These are phyloP conservation scores for Neospermospora avenae DNA, from an alignment of 2,329 filamentous ascomycete species.

Conservation along the genomic window DNA sequence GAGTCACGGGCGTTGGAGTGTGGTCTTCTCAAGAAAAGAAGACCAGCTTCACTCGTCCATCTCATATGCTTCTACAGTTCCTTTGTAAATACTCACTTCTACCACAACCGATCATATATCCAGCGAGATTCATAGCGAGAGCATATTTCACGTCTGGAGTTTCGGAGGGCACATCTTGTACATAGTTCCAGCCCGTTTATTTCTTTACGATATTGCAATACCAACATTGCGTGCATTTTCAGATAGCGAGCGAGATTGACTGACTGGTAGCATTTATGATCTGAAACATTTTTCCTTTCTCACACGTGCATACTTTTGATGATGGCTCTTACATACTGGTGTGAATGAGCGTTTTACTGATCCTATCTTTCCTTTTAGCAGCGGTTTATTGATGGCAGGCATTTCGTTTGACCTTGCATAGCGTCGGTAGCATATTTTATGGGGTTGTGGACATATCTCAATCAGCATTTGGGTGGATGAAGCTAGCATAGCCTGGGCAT, in stretches of 20 bases:
- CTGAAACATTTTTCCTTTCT: conserved; percentile 12
- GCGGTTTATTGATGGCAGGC: no score
- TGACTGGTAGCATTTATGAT: not conserved
- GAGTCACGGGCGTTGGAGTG: conserved; percentile 23
- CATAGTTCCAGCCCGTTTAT: conserved; percentile 7
- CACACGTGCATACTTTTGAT: conserved; percentile 10
- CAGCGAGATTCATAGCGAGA: not conserved
- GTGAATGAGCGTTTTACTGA: no score
- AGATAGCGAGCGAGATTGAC: not conserved
- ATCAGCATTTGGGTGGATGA: not conserved
- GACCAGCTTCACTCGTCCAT: conserved; percentile 17
- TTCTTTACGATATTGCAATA: conserved; percentile 12
- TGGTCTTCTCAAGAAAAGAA: not conserved
- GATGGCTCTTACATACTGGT: conserved; percentile 13
- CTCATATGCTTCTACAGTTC: conserved; percentile 14
- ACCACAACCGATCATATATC: conserved; percentile 4
- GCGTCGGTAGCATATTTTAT: conserved; percentile 27
- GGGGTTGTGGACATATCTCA: not conserved
- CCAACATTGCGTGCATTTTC: conserved; percentile 5
- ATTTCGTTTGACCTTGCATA: conserved; percentile 22
- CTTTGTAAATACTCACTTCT: conserved; percentile 26
- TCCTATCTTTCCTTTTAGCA: no score
- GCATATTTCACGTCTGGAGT: not conserved
- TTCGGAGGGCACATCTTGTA: not conserved
- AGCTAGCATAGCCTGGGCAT: no score